Evolutionary conservation across 2,329 filamentous ascomycete species (phyloP), one percentile per base, ranked within the genome.

Genomic region (Penicillium occitanis): DNA sequence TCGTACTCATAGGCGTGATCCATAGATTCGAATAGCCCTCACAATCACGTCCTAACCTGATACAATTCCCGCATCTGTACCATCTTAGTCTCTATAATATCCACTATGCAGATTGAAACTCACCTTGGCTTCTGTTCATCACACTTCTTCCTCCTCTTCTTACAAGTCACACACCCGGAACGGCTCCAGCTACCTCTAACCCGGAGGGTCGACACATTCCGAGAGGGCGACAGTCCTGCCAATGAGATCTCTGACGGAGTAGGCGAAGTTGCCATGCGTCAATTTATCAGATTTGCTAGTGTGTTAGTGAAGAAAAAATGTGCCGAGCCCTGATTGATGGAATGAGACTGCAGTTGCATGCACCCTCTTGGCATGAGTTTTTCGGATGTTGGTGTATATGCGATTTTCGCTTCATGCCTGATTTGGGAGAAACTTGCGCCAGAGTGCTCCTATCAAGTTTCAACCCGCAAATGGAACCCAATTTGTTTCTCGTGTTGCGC

Each of bases 131-230:
- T 78, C 25, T 73, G 68, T 69, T 78, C 76, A 66, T 79, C 77
- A 44, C 77, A 79, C 44, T 74, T 73, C 67, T 79, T 79, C 35
- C 76, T 73, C 44, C 77, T 73, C 63, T 70, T 74, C 65, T 79
- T 79, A 68, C 77, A 79, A 2, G 77, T 79, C n/a, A 78, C 63
- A 57, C 77, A 79, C n/a, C 76, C 77, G 2, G 76, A 77, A 13
- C 77, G 75, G 68, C 75, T 76, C 77, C 77, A 79, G 66, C 71
- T 71, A 7, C 70, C 72, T 19, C 75, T 73, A n/a, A 71, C 71
- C 64, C 68, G 69, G 61, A 72, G 72, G 64, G 65, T 65, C 58
- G 72, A 72, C 55, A 72, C 74, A 22, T 30, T 57, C 22, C n/a
- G 42, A 3, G 22, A 42, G 8, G 42, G 64, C n/a, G 64, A 35